These are phyloP conservation scores for Spinellus fusiger DNA, from an alignment of 192 early-diverging fungal species.

Conservation along the genomic window DNA sequence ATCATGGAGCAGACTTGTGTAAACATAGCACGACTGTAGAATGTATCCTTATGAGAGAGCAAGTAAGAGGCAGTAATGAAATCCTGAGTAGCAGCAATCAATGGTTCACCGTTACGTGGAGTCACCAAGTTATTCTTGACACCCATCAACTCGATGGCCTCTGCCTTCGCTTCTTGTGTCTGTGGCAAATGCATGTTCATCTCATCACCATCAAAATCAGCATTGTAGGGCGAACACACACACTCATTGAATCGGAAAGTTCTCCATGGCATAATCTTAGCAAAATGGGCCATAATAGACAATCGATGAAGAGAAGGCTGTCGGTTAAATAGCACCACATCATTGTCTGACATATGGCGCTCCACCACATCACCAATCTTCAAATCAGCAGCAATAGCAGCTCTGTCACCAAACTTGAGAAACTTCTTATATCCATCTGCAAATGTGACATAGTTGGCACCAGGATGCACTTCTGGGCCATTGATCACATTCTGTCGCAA, in stretches of 20 bases:
- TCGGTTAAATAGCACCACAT: conserved; percentile 97
- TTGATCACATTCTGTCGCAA: conserved; percentile 73
- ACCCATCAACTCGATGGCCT: conserved; percentile 95
- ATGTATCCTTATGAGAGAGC: conserved; percentile 88
- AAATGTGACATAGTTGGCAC: conserved; percentile 79
- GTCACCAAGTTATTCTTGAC: conserved; percentile 95
- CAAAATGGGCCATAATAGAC: conserved; percentile 96
- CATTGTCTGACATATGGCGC: conserved; percentile 88
- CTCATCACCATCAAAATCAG: conserved; percentile 99
- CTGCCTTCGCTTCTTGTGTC: conserved; percentile 96
- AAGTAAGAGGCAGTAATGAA: conserved; percentile 97
- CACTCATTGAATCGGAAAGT: conserved; percentile 99
- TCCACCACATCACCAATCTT: conserved; percentile 90
- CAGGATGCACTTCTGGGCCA: conserved; percentile 87
- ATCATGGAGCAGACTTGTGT: conserved; percentile 90
- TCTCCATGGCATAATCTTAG: conserved; percentile 88
- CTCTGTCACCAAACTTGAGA: conserved; percentile 71
- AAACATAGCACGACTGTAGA: conserved; percentile 93
- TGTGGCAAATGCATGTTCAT: conserved; percentile 99
- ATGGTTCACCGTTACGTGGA: conserved; percentile 95
- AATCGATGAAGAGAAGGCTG: conserved; percentile 97
- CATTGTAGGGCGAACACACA: conserved; percentile 99
- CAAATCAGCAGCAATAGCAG: conserved; percentile 64
- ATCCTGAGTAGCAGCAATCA: conserved; percentile 99
- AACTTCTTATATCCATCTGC: conserved; percentile 46